Conservation (phyloP, 208 protist species). For the Trypanosoma grayi region DNA sequence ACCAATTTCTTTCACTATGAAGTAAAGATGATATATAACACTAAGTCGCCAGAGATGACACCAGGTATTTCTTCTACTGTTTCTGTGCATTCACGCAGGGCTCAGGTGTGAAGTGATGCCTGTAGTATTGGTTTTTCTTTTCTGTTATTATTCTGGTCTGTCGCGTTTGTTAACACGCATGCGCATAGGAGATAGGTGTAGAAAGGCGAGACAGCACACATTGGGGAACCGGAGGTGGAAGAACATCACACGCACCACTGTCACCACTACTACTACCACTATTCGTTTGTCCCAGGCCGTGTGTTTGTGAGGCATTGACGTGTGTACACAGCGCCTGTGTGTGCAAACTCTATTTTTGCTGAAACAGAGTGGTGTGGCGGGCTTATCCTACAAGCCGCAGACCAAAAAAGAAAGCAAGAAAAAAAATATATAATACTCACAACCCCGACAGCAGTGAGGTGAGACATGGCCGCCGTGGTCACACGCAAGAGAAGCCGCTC, state of each 20-base stretch:
- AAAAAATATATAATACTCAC: no score
- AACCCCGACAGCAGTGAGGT: not conserved
- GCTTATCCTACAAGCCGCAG: not conserved
- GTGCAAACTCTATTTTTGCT: not conserved
- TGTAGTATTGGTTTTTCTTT: conserved; percentile 2
- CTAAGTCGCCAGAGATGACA: not conserved
- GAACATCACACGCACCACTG: no score
- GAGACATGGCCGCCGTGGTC: conserved; percentile 12
- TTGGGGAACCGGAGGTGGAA: no score
- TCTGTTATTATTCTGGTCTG: not conserved
- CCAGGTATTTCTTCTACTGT: not conserved
- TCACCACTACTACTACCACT: no score
- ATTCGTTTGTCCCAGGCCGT: not conserved
- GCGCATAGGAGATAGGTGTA: not conserved
- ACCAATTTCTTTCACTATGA: conserved; percentile 4
- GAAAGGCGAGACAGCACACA: not conserved
- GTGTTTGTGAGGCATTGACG: not conserved
- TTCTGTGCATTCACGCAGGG: not conserved
- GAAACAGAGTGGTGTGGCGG: no score
- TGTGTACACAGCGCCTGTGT: not conserved
- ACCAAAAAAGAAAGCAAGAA: not conserved
- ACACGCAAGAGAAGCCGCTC: conserved; percentile 20
- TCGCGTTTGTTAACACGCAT: not conserved
- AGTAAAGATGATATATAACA: not conserved
- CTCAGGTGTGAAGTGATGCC: not conserved